Base-by-base conservation (phyloP, 2,329 filamentous ascomycete species). In the Escovopsis weberi region DNA sequence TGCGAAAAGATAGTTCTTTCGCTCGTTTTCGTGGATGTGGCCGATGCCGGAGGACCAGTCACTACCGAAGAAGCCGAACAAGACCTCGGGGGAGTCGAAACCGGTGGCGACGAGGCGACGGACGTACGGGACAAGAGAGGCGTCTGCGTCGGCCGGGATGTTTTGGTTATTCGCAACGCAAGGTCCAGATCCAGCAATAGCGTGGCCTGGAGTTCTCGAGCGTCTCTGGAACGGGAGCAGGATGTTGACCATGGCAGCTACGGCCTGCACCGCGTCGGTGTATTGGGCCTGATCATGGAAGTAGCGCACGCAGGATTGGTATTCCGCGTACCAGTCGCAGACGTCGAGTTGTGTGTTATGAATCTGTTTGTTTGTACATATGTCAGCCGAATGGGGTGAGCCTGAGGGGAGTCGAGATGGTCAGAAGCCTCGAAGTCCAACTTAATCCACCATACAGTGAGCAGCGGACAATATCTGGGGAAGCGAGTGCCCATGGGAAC, bases 61-160 rank as follows among this genome's bases (percentile, higher is more conserved):
- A 50, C 95, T 85, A n/a, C 91, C 91, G 53, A 96, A 98, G 66
- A 95, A 94, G 10, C 87, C 87, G 56, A 94, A 85, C 46, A 98
- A 67, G n/a, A 96, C 80, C 0, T 79, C 79, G 0, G 83, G 79
- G 35, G 79, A 80, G 59, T 96, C 91, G 66, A 94, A 91, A 2
- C 88, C 89, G 0, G 89, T 96, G 12, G 85, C 85, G 38, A 96
- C 79, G 2, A 96, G 73, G 12, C 91, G 84, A 32, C 89, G 81
- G 48, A 96, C 80, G 59, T 94, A 98, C 0, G 91, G 89, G 4
- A 91, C 74, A 10, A 95, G 69, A 37, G 56, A 50, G 43, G 53
- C 48, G 49, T 54, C 38, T 43, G 44, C n/a, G 23, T 18, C 26
- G 19, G 41, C 28, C 12, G 23, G 18, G 4, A 19, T 23, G 2